Evolutionary conservation across 176 grass and related monocot species (phyloP).

Genomic region (Echinochloa phyllopogon): DNA sequence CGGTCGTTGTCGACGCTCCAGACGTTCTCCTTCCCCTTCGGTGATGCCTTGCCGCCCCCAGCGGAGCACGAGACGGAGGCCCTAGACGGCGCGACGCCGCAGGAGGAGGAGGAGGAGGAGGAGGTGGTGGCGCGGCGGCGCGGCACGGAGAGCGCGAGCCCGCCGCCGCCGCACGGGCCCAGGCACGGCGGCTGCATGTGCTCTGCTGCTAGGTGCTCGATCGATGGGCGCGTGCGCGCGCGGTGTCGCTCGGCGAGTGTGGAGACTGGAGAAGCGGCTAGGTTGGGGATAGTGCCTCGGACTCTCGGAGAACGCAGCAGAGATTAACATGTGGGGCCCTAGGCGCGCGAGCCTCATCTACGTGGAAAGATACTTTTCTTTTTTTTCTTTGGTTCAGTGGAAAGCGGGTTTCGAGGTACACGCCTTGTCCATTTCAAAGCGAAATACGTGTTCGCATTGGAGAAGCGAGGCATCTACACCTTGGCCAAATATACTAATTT

Average conservation of each 20-base stretch:
- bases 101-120: conserved; percentile 20
- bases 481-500: not conserved
- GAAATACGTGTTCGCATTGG: not conserved
- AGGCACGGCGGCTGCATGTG: conserved; percentile 77
- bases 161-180: conserved; percentile 55
- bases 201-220: conserved; percentile 29
- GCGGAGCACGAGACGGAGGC: conserved; percentile 36
- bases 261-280: not conserved
- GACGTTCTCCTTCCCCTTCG: conserved; percentile 83
- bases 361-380: not conserved
- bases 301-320: not conserved
- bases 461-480: not conserved
- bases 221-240: not conserved
- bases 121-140: not conserved
- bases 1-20: conserved; percentile 91
- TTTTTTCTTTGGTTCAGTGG: not conserved
- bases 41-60: conserved; percentile 38
- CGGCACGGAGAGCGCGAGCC: conserved; percentile 11
- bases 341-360: not conserved
- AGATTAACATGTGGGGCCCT: conserved; percentile 23
- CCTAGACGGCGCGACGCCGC: conserved; percentile 1
- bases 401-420: not conserved
- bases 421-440: not conserved
- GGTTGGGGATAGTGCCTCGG: conserved; percentile 49
- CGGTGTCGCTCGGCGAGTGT: conserved; percentile 3